Percentiles rank a stretch among this genome's conserved stretches.
phyloP scores from a whole-genome alignment of 2,329 filamentous ascomycete species.

The Sporothrix euskadiensis region DNA sequence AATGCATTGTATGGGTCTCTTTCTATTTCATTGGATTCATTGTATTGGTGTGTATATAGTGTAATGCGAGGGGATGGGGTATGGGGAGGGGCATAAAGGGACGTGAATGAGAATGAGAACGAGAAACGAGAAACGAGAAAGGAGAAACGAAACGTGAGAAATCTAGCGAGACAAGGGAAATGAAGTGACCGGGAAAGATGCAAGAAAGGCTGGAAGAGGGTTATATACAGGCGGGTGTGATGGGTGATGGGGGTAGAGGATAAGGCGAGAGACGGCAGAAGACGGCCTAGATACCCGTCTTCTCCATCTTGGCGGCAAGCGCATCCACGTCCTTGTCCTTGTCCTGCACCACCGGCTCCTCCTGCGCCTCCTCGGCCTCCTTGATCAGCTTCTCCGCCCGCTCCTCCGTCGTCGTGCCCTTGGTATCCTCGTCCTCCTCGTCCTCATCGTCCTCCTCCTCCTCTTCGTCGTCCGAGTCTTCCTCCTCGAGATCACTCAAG shows the following conservation, averaged over 20 bases:
- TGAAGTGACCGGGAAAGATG: not conserved
- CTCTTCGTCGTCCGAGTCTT: constrained; percentile 68
- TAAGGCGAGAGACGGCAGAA: not conserved
- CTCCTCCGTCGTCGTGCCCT: constrained; percentile 55
- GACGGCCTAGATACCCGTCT: constrained; percentile 57
- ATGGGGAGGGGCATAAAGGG: constrained; percentile 15
- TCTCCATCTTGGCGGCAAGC: constrained; percentile 72
- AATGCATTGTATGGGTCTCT: not conserved
- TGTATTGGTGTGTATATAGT: not conserved
- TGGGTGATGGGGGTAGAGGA: not conserved
- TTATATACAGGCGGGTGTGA: constrained; percentile 4
- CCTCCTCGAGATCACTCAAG: constrained; percentile 81
- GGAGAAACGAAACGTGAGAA: not conserved
- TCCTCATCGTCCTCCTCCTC: constrained; percentile 68
- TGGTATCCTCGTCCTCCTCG: constrained; percentile 65
- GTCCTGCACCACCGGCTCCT: constrained; percentile 69
- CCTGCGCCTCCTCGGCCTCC: constrained; percentile 70
- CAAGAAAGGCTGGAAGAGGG: constrained; percentile 16
- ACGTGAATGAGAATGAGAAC: constrained; percentile 9
- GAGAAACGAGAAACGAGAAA: not conserved
- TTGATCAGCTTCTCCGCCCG: constrained; percentile 68
- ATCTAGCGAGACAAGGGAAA: not conserved
- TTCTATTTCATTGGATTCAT: not conserved
- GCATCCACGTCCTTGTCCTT: constrained; percentile 79
- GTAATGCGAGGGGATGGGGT: not conserved